These are phyloP conservation scores for Santalum album DNA, from an alignment of 164 flowering plant species.

Conservation along the genomic window DNA sequence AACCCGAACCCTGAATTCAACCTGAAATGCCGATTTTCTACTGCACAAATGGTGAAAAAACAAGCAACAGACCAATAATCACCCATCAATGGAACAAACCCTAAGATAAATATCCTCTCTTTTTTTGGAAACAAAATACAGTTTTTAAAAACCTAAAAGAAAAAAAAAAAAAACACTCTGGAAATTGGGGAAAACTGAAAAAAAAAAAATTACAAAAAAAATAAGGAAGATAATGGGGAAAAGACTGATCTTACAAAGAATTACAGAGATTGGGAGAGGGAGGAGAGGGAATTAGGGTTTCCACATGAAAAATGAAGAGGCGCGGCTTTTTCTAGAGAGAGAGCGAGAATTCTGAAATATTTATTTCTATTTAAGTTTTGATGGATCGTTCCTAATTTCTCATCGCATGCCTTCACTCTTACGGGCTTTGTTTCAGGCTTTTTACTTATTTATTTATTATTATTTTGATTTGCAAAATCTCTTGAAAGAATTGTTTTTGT, in stretches of 20 bases:
- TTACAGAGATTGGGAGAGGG: background rate
- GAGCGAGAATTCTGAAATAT: too few species aligned
- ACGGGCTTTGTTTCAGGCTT: too few species aligned
- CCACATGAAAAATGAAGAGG: background rate
- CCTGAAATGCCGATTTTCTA: background rate
- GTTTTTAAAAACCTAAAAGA: background rate
- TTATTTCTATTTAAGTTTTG: too few species aligned
- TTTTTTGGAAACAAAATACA: background rate
- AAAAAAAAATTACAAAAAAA: too few species aligned
- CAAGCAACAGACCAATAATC: too few species aligned
- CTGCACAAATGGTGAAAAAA: background rate
- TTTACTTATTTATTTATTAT: too few species aligned
- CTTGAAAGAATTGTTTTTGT: too few species aligned
- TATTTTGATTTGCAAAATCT: too few species aligned
- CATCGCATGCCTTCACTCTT: too few species aligned
- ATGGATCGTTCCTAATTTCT: too few species aligned
- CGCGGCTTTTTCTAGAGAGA: background rate
- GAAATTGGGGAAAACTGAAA: background rate
- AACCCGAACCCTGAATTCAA: background rate
- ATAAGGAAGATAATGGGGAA: too few species aligned
- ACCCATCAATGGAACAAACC: background rate
- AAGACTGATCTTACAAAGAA: background rate
- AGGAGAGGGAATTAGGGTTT: background rate
- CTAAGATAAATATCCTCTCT: background rate
- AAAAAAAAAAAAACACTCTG: background rate